A percentile compares a stretch with the other conserved stretches of the same genome.
Conservation (phyloP, 192 early-diverging fungal genomes). For the Backusella mclennaniae region DNA sequence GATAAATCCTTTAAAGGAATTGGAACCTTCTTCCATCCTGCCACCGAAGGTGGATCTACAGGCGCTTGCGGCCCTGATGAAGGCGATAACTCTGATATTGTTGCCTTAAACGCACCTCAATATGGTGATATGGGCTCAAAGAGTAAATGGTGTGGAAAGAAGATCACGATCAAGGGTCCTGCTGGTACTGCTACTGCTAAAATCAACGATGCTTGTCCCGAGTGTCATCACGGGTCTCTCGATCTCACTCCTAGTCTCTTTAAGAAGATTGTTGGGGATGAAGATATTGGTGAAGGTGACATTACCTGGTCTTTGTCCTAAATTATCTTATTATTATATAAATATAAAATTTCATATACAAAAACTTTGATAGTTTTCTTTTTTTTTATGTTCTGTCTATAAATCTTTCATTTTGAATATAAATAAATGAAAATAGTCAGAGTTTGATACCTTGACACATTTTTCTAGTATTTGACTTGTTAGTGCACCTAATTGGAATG, state of each 20-base stretch:
- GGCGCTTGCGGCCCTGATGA: conserved; percentile 36
- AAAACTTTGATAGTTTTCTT: background rate
- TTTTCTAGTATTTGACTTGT: background rate
- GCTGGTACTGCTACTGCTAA: conserved; percentile 49
- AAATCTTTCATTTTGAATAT: background rate
- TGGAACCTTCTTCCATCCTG: conserved; percentile 34
- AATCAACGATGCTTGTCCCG: conserved; percentile 53
- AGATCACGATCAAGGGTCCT: conserved; percentile 27
- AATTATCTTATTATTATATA: conserved; percentile 1
- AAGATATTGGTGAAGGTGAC: conserved; percentile 43
- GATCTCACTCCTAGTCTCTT: conserved; percentile 55
- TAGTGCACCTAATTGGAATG: background rate
- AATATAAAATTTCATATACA: background rate
- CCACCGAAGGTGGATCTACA: conserved; percentile 27
- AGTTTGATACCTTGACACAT: conserved; percentile 3
- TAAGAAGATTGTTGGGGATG: conserved; percentile 47
- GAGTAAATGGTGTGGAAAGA: conserved; percentile 33
- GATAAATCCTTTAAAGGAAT: conserved; percentile 11
- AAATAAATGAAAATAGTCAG: background rate
- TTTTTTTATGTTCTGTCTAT: background rate
- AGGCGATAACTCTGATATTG: conserved; percentile 17
- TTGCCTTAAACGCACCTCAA: conserved; percentile 29
- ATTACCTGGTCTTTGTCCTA: conserved; percentile 54
- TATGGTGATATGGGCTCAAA: conserved; percentile 29
- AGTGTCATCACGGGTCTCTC: conserved; percentile 46